Percentiles rank a stretch among this genome's conserved stretches.
phyloP scores from a whole-genome alignment of 2,329 filamentous ascomycete species.

The Xylaria sp. region DNA sequence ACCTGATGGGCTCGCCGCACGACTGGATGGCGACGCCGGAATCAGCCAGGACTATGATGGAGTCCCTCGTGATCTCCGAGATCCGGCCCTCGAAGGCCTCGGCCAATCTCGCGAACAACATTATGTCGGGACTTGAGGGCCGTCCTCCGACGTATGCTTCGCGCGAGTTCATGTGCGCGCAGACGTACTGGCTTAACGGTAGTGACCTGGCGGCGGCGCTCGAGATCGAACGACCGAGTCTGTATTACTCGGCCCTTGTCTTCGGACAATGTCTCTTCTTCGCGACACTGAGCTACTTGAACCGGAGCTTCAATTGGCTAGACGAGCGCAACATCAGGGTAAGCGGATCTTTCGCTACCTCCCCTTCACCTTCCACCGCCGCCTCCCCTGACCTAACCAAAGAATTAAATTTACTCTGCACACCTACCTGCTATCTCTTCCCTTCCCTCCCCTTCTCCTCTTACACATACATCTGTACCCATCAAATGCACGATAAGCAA shows the following conservation, averaged over 20 bases:
- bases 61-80: conserved; percentile 69
- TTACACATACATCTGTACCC: no score
- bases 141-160: conserved; percentile 70
- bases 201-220: conserved; percentile 64
- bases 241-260: conserved; percentile 66
- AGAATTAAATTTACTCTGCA: no score
- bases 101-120: conserved; percentile 73
- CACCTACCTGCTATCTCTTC: no score
- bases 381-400: no score
- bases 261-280: conserved; percentile 72
- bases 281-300: conserved; percentile 57
- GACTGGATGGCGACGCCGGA: conserved; percentile 62
- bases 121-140: conserved; percentile 70
- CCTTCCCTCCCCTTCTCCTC: no score
- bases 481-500: no score
- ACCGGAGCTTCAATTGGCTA: conserved; percentile 45
- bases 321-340: conserved; percentile 58
- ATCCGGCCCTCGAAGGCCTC: conserved; percentile 68
- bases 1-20: conserved; percentile 73
- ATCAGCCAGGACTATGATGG: conserved; percentile 67
- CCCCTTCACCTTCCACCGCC: no score
- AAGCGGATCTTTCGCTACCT: conserved; percentile 24
- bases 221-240: conserved; percentile 59
- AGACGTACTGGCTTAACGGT: conserved; percentile 74
- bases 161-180: conserved; percentile 69